phyloP scores from a whole-genome alignment of 768 basidiomycete genomes.

The Kwoniella pini region DNA sequence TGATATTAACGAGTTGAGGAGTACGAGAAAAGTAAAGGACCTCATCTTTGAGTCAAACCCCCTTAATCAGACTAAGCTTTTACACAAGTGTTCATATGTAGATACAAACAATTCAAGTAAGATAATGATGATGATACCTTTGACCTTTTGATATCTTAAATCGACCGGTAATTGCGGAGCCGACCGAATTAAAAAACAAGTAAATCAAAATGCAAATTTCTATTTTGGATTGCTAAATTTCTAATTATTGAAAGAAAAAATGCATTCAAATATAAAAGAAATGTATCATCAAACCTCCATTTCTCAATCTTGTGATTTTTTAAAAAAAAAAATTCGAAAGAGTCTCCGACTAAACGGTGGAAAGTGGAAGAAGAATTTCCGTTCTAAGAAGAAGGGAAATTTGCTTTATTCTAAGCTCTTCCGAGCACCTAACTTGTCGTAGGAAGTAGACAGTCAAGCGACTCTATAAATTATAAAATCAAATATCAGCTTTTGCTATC shows the following conservation, averaged over 20 bases:
- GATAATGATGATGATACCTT: too few relatives aligned
- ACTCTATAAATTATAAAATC: background rate
- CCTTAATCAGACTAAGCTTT: too few relatives aligned
- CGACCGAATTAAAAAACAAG: background rate
- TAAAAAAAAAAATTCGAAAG: background rate
- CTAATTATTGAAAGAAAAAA: background rate
- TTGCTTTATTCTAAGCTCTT: constrained; percentile 17
- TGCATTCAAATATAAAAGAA: background rate
- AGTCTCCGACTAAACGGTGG: constrained; percentile 15
- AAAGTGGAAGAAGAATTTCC: constrained; percentile 12
- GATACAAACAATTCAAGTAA: too few relatives aligned
- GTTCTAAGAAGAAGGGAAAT: constrained; percentile 14
- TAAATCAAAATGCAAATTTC: background rate
- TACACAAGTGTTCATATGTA: too few relatives aligned
- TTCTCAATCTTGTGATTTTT: background rate
- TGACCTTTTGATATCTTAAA: background rate
- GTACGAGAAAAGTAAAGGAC: too few relatives aligned
- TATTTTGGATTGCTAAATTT: background rate
- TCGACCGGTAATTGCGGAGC: constrained; percentile 2
- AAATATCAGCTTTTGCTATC: background rate
- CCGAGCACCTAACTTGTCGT: constrained; percentile 20
- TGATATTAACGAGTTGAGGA: too few relatives aligned
- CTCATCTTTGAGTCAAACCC: too few relatives aligned
- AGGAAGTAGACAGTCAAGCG: constrained; percentile 16
- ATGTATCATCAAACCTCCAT: constrained; percentile 24